Evolutionary conservation across 106 monocot species (phyloP).

Genomic region (Acanthochlamys bracteata): DNA sequence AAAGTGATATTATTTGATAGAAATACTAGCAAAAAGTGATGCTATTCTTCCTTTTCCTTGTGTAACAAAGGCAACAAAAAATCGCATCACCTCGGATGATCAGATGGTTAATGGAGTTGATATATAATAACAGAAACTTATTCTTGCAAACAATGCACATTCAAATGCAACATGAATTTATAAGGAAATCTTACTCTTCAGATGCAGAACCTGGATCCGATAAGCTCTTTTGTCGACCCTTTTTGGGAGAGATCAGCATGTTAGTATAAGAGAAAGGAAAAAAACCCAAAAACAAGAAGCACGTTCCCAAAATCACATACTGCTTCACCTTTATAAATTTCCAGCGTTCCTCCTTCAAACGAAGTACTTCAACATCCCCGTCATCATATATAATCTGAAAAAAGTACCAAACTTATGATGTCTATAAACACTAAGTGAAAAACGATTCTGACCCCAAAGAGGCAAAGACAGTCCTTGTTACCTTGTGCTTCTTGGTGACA

Average conservation of each 20-base stretch:
- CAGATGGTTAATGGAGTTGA: not conserved
- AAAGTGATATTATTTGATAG: too few relatives aligned
- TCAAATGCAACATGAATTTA: not conserved
- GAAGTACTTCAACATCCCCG: slow-evolving; percentile 9
- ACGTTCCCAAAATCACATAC: not conserved
- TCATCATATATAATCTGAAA: slow-evolving; percentile 8
- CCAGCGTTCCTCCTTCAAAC: slow-evolving; percentile 7
- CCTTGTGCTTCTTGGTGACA: slow-evolving; percentile 9
- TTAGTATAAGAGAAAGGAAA: not conserved
- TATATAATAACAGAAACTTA: not conserved
- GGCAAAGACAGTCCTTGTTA: not conserved
- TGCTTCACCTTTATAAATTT: not conserved
- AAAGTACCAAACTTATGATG: not conserved
- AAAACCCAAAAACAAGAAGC: not conserved
- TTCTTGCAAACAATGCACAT: not conserved
- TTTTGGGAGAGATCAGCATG: not conserved
- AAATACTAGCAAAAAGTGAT: too few relatives aligned
- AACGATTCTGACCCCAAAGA: slow-evolving; percentile 1
- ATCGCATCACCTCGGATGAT: too few relatives aligned
- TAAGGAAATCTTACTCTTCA: not conserved
- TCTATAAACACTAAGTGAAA: not conserved
- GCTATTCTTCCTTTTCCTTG: too few relatives aligned
- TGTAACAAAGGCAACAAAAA: too few relatives aligned
- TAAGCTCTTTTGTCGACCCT: not conserved
- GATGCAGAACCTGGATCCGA: not conserved